phyloP scores from a whole-genome alignment of 2,329 filamentous ascomycete species.

The Chalaropsis thielavioides region DNA sequence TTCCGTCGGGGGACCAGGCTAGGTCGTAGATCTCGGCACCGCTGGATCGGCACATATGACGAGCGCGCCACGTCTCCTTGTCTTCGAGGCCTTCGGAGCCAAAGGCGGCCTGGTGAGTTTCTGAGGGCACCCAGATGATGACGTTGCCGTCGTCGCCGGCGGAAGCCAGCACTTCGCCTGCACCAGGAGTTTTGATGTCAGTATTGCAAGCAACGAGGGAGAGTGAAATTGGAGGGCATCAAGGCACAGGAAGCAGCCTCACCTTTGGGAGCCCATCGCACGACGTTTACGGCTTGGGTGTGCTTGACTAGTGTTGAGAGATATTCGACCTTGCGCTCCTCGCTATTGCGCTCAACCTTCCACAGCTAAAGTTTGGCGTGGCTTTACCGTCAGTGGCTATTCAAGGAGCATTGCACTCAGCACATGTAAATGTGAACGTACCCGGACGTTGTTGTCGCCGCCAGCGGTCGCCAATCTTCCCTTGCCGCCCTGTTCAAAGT shows the following conservation, averaged over 20 bases:
- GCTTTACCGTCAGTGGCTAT: background rate
- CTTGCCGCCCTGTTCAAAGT: slow-evolving; percentile 88
- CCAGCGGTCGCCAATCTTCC: slow-evolving; percentile 85
- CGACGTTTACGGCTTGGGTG: slow-evolving; percentile 94
- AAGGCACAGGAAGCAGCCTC: slow-evolving; percentile 22
- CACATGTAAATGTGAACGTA: slow-evolving; percentile 31
- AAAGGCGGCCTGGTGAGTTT: slow-evolving; percentile 52
- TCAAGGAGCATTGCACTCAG: background rate
- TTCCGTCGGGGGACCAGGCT: slow-evolving; percentile 94
- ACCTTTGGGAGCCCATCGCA: slow-evolving; percentile 91
- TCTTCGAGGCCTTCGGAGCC: slow-evolving; percentile 80
- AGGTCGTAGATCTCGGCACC: slow-evolving; percentile 96
- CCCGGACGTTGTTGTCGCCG: slow-evolving; percentile 90
- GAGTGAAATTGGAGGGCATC: slow-evolving; percentile 4
- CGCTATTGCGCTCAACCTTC: slow-evolving; percentile 73
- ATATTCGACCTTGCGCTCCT: slow-evolving; percentile 81
- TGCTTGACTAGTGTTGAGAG: slow-evolving; percentile 85
- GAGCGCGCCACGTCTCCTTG: slow-evolving; percentile 91
- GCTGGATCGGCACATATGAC: slow-evolving; percentile 92
- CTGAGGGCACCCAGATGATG: slow-evolving; percentile 85
- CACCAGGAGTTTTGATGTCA: slow-evolving; percentile 6
- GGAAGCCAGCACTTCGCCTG: slow-evolving; percentile 84
- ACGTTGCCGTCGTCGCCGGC: slow-evolving; percentile 97
- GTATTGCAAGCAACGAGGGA: too few relatives aligned
- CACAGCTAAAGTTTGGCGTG: slow-evolving; percentile 43